Evolutionary conservation across 2,329 filamentous ascomycete species (phyloP), one percentile per base, ranked within the genome.

Genomic region (Sporothrix globosa): DNA sequence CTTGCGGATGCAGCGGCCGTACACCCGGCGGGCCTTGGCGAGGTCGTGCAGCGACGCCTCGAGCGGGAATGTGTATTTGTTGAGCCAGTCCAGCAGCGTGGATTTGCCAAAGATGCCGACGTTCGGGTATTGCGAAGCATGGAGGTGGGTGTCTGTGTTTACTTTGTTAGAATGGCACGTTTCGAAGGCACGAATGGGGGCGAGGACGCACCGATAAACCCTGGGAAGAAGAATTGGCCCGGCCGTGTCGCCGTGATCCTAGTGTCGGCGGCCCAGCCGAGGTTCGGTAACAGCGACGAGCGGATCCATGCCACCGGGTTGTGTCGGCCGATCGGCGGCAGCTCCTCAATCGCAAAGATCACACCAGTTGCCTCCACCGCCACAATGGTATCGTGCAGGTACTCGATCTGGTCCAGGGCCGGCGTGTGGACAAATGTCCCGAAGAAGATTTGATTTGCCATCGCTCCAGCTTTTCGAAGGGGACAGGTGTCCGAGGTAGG

Each of bases 91-190:
- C 17, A 99, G 87, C 44, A 99, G 89, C 0, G 95, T 97, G 0
- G 92, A 91, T 74, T 94, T 96, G 76, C 96, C 96, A 78, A 98
- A 98, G 73, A 99, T 90, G 71, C 96, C 96, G 1, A 89, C 88
- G 77, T 99, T 99, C 71, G 95, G 93, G 76, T 97, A 97, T 82
- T 99, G 96, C 0, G 94, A 88, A 10, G 96, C 96, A 79, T 99
- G 96, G 71, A 97, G 91, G 79, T 99, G 96, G 0, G 96, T 97
- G 80, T 99, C 95, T 95, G 44, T 50, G 34, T 34, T 34, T 4
- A 34, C 34, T 11, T 11, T 50, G 46, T 34, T 14, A 60, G 46
- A 0, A 19, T 14, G 44, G 13, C 34, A 34, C 34, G 34, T 34
- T 48, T 17, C 44, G 1, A 1, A 17, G 5, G 2, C 14, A 19